Evolutionary conservation across 768 basidiomycete species (phyloP).

Genomic region (Rhizopogon roseolus): DNA sequence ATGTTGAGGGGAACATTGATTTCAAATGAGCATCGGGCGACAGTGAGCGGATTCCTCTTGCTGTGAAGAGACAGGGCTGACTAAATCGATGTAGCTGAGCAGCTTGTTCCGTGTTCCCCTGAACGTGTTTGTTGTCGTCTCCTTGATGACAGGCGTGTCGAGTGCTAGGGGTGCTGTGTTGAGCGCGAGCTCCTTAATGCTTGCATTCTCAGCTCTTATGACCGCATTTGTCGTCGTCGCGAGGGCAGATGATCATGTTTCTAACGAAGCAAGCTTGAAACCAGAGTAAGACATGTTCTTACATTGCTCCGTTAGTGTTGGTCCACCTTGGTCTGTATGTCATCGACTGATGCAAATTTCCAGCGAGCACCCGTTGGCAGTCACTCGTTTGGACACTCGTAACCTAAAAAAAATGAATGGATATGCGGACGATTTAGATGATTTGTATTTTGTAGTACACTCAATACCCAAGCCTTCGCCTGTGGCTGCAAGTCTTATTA

Average conservation of each 20-base stretch:
- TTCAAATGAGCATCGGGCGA: constrained; percentile 69
- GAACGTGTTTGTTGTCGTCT: constrained; percentile 68
- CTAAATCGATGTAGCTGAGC: constrained; percentile 40
- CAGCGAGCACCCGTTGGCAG: background rate
- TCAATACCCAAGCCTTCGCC: background rate
- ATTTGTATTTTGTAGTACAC: background rate
- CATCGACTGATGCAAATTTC: background rate
- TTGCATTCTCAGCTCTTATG: constrained; percentile 55
- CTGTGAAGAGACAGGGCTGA: background rate
- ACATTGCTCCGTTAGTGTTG: background rate
- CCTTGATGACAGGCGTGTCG: constrained; percentile 64
- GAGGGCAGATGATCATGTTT: constrained; percentile 21
- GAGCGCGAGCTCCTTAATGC: constrained; percentile 49
- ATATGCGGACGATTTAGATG: too few relatives aligned
- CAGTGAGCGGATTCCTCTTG: constrained; percentile 37
- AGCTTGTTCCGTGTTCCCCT: constrained; percentile 72
- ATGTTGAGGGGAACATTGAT: constrained; percentile 66
- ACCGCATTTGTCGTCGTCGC: constrained; percentile 45
- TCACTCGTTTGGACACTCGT: background rate
- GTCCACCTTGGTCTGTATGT: background rate
- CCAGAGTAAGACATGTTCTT: constrained; percentile 7
- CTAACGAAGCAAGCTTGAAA: constrained; percentile 14
- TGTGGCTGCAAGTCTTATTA: background rate
- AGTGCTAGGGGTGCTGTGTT: constrained; percentile 59
- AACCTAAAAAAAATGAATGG: too few relatives aligned